Evolutionary conservation across 768 basidiomycete genomes (phyloP), one percentile per base, ranked within the genome.

Genomic region (Mycena rebaudengoi): DNA sequence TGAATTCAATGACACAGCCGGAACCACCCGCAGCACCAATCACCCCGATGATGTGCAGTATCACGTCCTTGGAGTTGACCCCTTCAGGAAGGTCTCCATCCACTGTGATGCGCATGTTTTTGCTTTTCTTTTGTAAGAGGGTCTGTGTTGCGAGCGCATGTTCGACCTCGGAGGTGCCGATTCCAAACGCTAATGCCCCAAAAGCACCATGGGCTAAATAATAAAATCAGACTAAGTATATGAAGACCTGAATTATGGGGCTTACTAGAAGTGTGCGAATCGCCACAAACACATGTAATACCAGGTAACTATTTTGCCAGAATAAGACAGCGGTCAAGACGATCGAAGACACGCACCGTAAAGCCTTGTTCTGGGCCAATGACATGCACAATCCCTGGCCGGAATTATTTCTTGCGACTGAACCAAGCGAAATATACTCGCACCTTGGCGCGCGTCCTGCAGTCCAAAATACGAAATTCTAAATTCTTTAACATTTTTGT

Each of bases 361-460:
- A 96, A 96, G 33, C 95, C 95, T 80, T 96, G 95, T 74, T 96
- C 95, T 52, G 95, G 95, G 46, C 94, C 95, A 72, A 96, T 96
- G 65, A 96, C 83, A 77, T 96, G 93, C 3, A 94, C 91, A 64
- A 91, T 93, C 62, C 89, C 91, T 91, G 68, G 29, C 54, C 11
- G 37, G 14, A 11, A 39, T 52, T 25, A 40, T 55, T 35, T 30
- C 48, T 61, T 6, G 62, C 40, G 41, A 41, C 46, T 48, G 26
- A 33, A 23, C 1, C 2, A 35, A 33, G 25, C 18, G 30, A 46
- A 29, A 14, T 56, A 33, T 21, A 49, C 18, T 41, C 76, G 67
- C 69, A 89, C 94, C 94, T 82, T 96, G 94, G 62, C 95, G 86
- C 60, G 90, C 86, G 75, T 96, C 95, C 44, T 88, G 88, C 87